These are phyloP conservation scores for Coleophoma cylindrospora DNA, from an alignment of 2,329 filamentous ascomycete species.

Conservation along the genomic window DNA sequence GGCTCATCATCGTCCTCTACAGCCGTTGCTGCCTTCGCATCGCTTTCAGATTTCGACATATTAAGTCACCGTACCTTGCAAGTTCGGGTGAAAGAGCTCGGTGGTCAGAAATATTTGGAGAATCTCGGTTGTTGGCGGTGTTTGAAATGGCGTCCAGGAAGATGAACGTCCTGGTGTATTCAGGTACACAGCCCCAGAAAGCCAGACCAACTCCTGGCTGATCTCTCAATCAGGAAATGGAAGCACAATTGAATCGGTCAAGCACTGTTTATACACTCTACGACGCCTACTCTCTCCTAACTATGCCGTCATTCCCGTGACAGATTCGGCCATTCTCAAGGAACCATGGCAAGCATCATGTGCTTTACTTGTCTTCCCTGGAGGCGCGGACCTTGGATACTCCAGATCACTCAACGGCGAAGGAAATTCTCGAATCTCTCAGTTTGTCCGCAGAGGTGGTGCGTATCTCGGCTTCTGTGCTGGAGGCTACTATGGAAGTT, in stretches of 20 bases:
- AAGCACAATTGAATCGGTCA: constrained; percentile 81
- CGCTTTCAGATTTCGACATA: constrained; percentile 25
- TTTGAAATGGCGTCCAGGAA: constrained; percentile 56
- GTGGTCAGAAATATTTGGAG: constrained; percentile 2
- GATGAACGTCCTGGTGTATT: constrained; percentile 91
- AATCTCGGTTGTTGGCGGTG: constrained; percentile 17
- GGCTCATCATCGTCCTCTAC: constrained; percentile 75
- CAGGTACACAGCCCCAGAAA: constrained; percentile 49
- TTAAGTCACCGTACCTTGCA: neutral
- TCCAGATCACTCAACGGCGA: constrained; percentile 81
- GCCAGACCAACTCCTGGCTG: neutral
- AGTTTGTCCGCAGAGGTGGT: constrained; percentile 83
- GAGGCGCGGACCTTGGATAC: constrained; percentile 90
- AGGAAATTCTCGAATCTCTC: constrained; percentile 77
- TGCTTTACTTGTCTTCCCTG: constrained; percentile 85
- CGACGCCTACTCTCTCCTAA: constrained; percentile 81
- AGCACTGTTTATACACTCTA: constrained; percentile 82
- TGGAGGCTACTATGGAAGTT: constrained; percentile 84
- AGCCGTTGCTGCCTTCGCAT: constrained; percentile 24
- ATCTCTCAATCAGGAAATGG: constrained; percentile 59
- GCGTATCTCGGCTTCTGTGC: constrained; percentile 89
- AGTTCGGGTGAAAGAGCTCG: constrained; percentile 8
- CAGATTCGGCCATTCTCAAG: constrained; percentile 72
- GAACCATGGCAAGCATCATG: constrained; percentile 90
- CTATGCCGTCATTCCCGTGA: constrained; percentile 88